A percentile compares a stretch with the other conserved stretches of the same genome.
Evolutionary conservation across 2,329 filamentous ascomycete species (phyloP).

Genomic region (Exophiala oligosperma): DNA sequence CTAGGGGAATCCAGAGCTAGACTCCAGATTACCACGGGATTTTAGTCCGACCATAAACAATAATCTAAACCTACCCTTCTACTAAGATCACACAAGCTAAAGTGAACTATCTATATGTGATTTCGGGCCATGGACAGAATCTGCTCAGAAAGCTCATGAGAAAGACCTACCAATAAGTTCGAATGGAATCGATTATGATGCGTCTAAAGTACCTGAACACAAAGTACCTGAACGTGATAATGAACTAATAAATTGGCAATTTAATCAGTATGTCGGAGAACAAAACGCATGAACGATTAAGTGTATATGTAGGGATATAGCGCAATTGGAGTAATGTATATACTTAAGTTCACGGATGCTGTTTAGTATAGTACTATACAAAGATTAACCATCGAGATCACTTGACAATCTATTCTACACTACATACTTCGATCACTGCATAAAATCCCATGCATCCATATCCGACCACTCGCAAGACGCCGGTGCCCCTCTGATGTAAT

Average conservation of each 20-base stretch:
- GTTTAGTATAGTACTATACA: neutral
- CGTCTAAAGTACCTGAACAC: neutral
- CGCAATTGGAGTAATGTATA: neutral
- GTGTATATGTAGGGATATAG: neutral
- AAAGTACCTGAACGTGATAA: neutral
- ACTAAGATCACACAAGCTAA: neutral
- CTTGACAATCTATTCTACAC: neutral
- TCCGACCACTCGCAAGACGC: neutral
- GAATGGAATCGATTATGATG: neutral
- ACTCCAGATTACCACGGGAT: neutral
- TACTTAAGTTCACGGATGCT: neutral
- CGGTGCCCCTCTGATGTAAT: neutral
- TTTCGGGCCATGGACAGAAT: neutral
- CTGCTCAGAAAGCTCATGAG: too few species aligned
- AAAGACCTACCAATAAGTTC: too few species aligned
- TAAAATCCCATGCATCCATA: neutral
- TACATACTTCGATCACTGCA: neutral
- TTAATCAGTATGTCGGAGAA: neutral
- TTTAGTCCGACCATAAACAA: neutral
- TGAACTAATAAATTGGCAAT: neutral
- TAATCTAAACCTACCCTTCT: neutral
- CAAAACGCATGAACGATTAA: neutral
- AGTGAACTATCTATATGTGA: neutral
- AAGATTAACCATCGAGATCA: neutral
- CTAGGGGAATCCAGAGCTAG: neutral